Percentiles rank a stretch among this genome's conserved stretches.
Conservation (phyloP, 2,329 filamentous ascomycete species). For the Chaetomiaceae sp. region DNA sequence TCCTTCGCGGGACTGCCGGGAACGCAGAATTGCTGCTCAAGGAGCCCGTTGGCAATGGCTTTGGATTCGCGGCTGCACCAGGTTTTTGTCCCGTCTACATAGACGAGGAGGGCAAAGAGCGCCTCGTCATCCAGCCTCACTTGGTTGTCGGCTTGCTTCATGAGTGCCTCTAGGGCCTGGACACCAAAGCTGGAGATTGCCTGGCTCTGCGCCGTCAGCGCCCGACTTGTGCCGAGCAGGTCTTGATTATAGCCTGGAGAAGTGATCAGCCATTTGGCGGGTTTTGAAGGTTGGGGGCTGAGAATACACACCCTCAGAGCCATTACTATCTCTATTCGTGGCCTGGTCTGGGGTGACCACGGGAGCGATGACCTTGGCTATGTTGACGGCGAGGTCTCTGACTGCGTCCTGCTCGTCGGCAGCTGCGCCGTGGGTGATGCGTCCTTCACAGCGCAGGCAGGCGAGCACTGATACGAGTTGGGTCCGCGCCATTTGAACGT, state of each 20-base stretch:
- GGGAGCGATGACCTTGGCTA: constrained; percentile 17
- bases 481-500: not conserved
- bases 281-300: not conserved
- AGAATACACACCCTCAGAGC: constrained; percentile 2
- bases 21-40: constrained; percentile 31
- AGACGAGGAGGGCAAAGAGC: constrained; percentile 34
- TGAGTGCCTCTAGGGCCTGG: constrained; percentile 16
- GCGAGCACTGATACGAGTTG: constrained; percentile 13
- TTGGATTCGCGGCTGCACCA: constrained; percentile 32
- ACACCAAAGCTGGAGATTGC: constrained; percentile 20
- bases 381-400: not conserved
- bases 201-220: constrained; percentile 8
- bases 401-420: constrained; percentile 2
- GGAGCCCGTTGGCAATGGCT: constrained; percentile 30
- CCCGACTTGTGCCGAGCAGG: not conserved
- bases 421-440: not conserved
- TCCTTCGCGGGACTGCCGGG: constrained; percentile 7
- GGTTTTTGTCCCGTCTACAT: constrained; percentile 27
- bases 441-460: constrained; percentile 10
- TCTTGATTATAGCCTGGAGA: constrained; percentile 8
- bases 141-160: not conserved
- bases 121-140: constrained; percentile 23
- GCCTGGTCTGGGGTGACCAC: not conserved
- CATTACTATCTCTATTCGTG: not conserved
- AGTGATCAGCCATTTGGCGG: not conserved